Evolutionary conservation across 2,329 filamentous ascomycete genomes (phyloP).

Genomic region (Cytospora mali): DNA sequence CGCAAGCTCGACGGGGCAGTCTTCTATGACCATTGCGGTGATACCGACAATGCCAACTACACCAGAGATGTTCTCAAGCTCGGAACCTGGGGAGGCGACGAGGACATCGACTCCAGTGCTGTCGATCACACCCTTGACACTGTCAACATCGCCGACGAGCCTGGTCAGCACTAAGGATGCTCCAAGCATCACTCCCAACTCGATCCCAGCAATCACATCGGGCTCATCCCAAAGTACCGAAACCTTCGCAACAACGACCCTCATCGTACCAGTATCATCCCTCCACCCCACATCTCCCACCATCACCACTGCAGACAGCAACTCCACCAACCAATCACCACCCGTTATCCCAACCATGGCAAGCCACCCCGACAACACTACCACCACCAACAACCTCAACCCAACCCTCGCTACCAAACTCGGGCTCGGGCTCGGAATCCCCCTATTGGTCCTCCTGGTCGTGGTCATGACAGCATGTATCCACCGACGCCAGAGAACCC

Average conservation of each 20-base stretch:
- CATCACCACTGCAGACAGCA: not conserved
- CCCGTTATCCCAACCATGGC: slow-evolving; percentile 5
- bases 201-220: not conserved
- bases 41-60: not conserved
- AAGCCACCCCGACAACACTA: not conserved
- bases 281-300: not conserved
- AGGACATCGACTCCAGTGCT: not conserved
- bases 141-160: not conserved
- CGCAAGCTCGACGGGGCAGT: not conserved
- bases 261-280: not conserved
- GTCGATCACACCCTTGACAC: not conserved
- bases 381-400: not conserved
- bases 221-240: not conserved
- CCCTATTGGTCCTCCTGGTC: slow-evolving; percentile 16
- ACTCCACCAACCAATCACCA: not conserved
- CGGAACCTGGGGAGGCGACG: not conserved
- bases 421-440: slow-evolving; percentile 25
- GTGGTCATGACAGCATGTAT: slow-evolving; percentile 8
- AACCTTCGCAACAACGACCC: not conserved
- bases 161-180: not conserved
- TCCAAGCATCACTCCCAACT: not conserved
- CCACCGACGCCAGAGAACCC: slow-evolving; percentile 20
- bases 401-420: slow-evolving; percentile 14
- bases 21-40: not conserved
- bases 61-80: not conserved